A percentile compares a stretch with the other conserved stretches of the same genome.
phyloP scores from a whole-genome alignment of 257 asterid species.

The Penstemon eatonii region DNA sequence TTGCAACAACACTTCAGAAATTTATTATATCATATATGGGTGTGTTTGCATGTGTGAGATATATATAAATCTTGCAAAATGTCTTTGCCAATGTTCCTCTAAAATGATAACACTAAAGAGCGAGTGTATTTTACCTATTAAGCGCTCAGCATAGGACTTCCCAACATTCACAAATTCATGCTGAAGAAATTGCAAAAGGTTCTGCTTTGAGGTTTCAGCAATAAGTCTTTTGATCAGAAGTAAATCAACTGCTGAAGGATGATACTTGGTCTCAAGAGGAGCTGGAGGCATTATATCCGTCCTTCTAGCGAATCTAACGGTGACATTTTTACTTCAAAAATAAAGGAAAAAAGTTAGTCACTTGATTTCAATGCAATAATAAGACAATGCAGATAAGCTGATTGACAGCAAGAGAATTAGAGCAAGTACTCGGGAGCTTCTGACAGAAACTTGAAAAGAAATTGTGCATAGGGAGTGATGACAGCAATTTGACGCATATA shows the following conservation, averaged over 20 bases:
- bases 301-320: conserved; percentile 70
- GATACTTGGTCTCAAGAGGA: conserved; percentile 88
- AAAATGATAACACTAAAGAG: conserved; percentile 1
- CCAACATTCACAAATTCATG: conserved; percentile 88
- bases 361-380: conserved; percentile 14
- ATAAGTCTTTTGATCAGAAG: conserved; percentile 87
- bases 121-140: conserved; percentile 58
- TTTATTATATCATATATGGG: background rate
- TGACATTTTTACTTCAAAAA: conserved; percentile 65
- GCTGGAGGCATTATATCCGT: conserved; percentile 90
- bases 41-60: too few relatives aligned
- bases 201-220: conserved; percentile 70
- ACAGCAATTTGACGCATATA: conserved; percentile 98
- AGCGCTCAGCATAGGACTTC: conserved; percentile 78
- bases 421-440: conserved; percentile 77
- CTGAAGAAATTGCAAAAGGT: conserved; percentile 82
- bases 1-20: background rate
- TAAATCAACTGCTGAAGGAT: conserved; percentile 95
- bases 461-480: conserved; percentile 90
- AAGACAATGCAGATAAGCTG: conserved; percentile 19
- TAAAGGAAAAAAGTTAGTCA: conserved; percentile 18
- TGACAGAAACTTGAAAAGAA: conserved; percentile 78
- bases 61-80: conserved; percentile 1
- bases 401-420: conserved; percentile 28
- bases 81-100: background rate